Conservation (phyloP, 345 rosid species). For the Lepidium sativum region DNA sequence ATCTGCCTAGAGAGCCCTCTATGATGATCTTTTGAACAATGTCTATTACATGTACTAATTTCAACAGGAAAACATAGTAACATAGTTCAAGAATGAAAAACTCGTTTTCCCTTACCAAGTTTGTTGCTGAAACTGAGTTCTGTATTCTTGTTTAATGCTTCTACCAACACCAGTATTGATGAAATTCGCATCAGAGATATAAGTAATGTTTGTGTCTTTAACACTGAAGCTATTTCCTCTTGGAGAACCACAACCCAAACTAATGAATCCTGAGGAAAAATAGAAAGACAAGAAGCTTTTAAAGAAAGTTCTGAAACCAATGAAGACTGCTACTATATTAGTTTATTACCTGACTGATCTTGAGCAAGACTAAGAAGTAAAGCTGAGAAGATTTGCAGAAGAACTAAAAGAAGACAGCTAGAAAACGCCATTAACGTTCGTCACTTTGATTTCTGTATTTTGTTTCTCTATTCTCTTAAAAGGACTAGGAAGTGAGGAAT, state of each 20-base stretch:
- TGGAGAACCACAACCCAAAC: constrained; percentile 40
- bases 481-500: neutral
- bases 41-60: too few species aligned
- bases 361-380: constrained; percentile 21
- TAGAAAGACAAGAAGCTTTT: neutral
- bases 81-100: too few species aligned
- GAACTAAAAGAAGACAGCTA: neutral
- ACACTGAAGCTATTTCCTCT: constrained; percentile 21
- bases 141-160: constrained; percentile 9
- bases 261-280: constrained; percentile 31
- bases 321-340: too few species aligned
- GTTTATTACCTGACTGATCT: constrained; percentile 29
- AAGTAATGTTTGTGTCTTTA: constrained; percentile 19
- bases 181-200: constrained; percentile 32
- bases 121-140: neutral
- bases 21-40: too few species aligned
- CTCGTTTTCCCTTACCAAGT: too few species aligned
- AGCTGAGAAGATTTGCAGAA: constrained; percentile 4
- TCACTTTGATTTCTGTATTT: neutral
- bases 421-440: constrained; percentile 24
- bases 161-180: constrained; percentile 24
- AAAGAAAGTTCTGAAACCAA: neutral
- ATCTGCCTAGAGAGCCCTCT: too few species aligned
- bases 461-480: neutral
- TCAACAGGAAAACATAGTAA: too few species aligned